Evolutionary conservation across 78 protist genomes (phyloP).

Genomic region (Isochrysis galbana): DNA sequence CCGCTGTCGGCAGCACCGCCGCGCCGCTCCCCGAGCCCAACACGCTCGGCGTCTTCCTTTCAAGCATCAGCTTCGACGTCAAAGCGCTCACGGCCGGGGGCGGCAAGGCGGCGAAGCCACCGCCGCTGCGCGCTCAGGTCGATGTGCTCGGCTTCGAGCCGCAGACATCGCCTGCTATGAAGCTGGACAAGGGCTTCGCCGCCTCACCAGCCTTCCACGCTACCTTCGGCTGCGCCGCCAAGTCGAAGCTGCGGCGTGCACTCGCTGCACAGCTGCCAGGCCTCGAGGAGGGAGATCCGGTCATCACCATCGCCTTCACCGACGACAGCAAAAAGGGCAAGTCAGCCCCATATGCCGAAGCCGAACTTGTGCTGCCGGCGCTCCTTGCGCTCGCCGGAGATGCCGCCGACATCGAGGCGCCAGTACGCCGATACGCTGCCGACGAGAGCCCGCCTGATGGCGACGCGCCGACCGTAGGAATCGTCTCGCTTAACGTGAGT

Average conservation of each 20-base stretch:
- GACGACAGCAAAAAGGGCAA: not conserved
- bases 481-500: no score
- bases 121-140: not conserved
- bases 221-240: not conserved
- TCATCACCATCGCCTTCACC: not conserved
- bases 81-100: not conserved
- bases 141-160: not conserved
- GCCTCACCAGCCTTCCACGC: not conserved
- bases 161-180: not conserved
- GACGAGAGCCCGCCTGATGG: no score
- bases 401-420: not conserved
- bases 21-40: not conserved
- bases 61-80: not conserved
- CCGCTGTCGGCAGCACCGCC: not conserved
- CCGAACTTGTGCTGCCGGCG: not conserved
- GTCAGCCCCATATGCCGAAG: not conserved
- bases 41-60: not conserved
- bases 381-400: not conserved
- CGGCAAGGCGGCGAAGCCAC: not conserved
- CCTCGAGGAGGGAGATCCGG: not conserved
- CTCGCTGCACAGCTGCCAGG: not conserved
- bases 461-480: no score
- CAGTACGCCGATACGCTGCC: no score
- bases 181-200: not conserved
- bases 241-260: not conserved